These are phyloP conservation scores for Alectoria sarmentosa DNA, from an alignment of 495 filamentous ascomycete genomes.

Conservation along the genomic window DNA sequence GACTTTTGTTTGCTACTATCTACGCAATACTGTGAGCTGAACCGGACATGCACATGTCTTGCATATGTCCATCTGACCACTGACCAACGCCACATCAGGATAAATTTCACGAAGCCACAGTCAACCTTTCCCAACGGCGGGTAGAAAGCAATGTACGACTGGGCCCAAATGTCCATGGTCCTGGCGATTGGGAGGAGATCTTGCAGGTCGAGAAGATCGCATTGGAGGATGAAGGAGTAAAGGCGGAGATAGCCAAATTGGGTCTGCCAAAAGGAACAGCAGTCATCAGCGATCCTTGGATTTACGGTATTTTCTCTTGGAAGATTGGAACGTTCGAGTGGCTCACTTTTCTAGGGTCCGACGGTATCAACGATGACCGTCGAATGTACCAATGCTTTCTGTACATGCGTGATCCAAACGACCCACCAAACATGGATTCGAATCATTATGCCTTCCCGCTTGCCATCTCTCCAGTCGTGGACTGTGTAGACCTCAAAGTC, in stretches of 20 bases:
- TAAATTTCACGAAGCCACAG: slow-evolving; percentile 60
- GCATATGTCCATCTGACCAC: background rate
- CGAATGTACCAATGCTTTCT: slow-evolving; percentile 61
- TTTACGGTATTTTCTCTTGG: slow-evolving; percentile 46
- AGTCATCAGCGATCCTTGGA: slow-evolving; percentile 62
- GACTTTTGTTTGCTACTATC: slow-evolving; percentile 55
- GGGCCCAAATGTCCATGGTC: slow-evolving; percentile 48
- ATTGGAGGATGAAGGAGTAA: slow-evolving; percentile 49
- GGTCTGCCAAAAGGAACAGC: slow-evolving; percentile 54
- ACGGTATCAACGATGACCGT: slow-evolving; percentile 47
- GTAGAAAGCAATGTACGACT: slow-evolving; percentile 56
- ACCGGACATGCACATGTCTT: background rate
- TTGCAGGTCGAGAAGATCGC: slow-evolving; percentile 49
- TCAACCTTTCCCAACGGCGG: slow-evolving; percentile 44
- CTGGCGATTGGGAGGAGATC: slow-evolving; percentile 55
- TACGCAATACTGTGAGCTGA: slow-evolving; percentile 50
- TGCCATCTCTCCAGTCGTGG: slow-evolving; percentile 70
- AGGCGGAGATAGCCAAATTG: slow-evolving; percentile 57
- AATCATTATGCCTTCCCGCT: slow-evolving; percentile 79
- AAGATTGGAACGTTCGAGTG: background rate
- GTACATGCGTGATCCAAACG: slow-evolving; percentile 54
- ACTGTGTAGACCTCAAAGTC: slow-evolving; percentile 55
- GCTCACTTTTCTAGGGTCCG: slow-evolving; percentile 39
- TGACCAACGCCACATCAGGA: slow-evolving; percentile 34
- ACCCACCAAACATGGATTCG: slow-evolving; percentile 49